Conservation (phyloP, 352 stramenopile genomes). For the Pythium sp. region DNA sequence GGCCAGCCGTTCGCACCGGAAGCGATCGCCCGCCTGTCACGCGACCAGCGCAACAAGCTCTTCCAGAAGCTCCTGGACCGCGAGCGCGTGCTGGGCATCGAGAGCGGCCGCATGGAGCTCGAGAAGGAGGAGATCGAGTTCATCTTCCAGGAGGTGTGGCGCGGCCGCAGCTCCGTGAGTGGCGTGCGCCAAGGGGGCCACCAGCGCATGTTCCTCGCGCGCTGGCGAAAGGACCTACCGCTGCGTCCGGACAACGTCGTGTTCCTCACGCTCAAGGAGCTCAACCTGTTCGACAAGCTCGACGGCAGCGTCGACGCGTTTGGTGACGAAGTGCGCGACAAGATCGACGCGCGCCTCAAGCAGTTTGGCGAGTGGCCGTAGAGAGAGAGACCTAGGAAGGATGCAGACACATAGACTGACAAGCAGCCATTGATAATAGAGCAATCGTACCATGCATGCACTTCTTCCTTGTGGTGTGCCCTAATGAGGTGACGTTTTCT, state of each 20-base stretch:
- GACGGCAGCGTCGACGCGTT: slow-evolving; percentile 59
- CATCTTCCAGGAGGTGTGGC: slow-evolving; percentile 86
- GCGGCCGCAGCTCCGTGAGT: slow-evolving; percentile 69
- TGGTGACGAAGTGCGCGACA: slow-evolving; percentile 54
- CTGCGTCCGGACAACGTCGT: slow-evolving; percentile 84
- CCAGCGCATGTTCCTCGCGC: slow-evolving; percentile 79
- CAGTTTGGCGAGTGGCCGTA: slow-evolving; percentile 58
- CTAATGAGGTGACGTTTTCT: background rate
- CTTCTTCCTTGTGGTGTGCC: background rate
- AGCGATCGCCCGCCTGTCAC: slow-evolving; percentile 60
- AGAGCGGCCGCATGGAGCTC: slow-evolving; percentile 56
- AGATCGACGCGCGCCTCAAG: slow-evolving; percentile 60
- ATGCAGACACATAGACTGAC: background rate
- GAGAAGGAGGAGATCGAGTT: slow-evolving; percentile 89
- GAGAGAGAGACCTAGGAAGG: background rate
- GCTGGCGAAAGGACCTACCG: slow-evolving; percentile 70
- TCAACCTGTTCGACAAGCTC: slow-evolving; percentile 48
- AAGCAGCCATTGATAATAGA: slow-evolving; percentile 11
- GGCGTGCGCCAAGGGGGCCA: slow-evolving; percentile 65
- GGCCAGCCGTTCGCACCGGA: slow-evolving; percentile 86
- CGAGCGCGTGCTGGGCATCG: slow-evolving; percentile 59
- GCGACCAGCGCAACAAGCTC: slow-evolving; percentile 85
- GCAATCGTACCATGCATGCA: background rate
- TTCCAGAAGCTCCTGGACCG: slow-evolving; percentile 82
- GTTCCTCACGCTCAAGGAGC: slow-evolving; percentile 82